These are phyloP conservation scores for Aureococcus anophagefferens DNA, from an alignment of 108 stramenopile species.

Conservation along the genomic window DNA sequence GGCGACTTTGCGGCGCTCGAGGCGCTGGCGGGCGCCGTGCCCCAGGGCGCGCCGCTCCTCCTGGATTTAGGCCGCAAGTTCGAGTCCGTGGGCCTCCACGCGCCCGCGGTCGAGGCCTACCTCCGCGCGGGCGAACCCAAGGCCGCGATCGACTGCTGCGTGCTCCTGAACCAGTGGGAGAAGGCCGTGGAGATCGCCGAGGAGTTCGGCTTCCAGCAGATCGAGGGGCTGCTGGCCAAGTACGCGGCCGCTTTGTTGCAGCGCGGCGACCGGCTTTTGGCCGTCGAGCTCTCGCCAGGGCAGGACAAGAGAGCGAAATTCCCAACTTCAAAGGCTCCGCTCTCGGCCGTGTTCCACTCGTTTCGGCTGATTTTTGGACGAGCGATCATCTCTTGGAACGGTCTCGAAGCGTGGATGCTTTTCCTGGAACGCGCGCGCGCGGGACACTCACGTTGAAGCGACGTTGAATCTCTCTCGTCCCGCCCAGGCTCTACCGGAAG, in stretches of 20 bases:
- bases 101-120: constrained; percentile 29
- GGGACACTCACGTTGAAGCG: too few species aligned
- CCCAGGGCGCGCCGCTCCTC: constrained; percentile 31
- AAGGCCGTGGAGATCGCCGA: constrained; percentile 44
- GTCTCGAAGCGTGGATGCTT: too few species aligned
- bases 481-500: constrained; percentile 41
- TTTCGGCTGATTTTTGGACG: too few species aligned
- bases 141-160: constrained; percentile 47
- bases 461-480: too few species aligned
- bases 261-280: constrained; percentile 30
- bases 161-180: constrained; percentile 48
- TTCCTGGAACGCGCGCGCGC: too few species aligned
- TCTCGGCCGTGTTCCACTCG: too few species aligned
- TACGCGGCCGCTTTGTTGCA: constrained; percentile 28
- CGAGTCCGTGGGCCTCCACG: constrained; percentile 35
- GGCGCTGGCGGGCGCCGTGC: constrained; percentile 23
- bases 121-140: constrained; percentile 36
- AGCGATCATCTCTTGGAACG: too few species aligned
- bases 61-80: constrained; percentile 31
- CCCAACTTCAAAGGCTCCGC: too few species aligned
- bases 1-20: constrained; percentile 37
- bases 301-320: too few species aligned
- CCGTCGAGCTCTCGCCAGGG: constrained; percentile 58
- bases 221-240: constrained; percentile 44
- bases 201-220: constrained; percentile 47